A percentile compares a stretch with the other conserved stretches of the same genome.
phyloP scores from a whole-genome alignment of 208 protist genomes.

The Angomonas deanei region DNA sequence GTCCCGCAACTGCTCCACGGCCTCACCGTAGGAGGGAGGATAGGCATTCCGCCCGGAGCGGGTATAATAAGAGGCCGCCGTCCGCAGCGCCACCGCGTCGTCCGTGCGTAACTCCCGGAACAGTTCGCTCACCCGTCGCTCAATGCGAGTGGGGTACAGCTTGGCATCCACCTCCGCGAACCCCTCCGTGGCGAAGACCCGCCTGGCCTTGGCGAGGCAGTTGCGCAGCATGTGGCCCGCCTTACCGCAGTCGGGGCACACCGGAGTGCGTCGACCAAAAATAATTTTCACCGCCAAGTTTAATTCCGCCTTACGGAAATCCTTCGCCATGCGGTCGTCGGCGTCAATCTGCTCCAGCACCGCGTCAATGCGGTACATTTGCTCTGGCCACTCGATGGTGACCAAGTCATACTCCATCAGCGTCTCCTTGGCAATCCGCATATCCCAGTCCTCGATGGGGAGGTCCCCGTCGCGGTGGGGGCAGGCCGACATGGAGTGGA shows the following conservation, averaged over 20 bases:
- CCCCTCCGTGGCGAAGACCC: constrained; percentile 33
- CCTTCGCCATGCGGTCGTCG: constrained; percentile 72
- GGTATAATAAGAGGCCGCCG: constrained; percentile 46
- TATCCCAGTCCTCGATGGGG: constrained; percentile 62
- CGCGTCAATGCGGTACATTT: constrained; percentile 34
- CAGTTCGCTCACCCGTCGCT: constrained; percentile 28
- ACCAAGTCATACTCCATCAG: constrained; percentile 62
- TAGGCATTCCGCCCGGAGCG: constrained; percentile 25
- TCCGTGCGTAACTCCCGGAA: constrained; percentile 8
- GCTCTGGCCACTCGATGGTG: constrained; percentile 34
- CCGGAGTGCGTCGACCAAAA: constrained; percentile 45
- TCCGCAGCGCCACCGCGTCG: constrained; percentile 29
- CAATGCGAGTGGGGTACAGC: constrained; percentile 41
- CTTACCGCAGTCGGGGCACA: constrained; percentile 55
- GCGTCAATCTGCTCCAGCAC: constrained; percentile 62
- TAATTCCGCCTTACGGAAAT: constrained; percentile 79
- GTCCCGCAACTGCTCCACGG: constrained; percentile 67
- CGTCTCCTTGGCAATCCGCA: constrained; percentile 63
- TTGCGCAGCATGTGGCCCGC: constrained; percentile 53
- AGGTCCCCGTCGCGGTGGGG: constrained; percentile 13
- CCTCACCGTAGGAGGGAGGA: constrained; percentile 43
- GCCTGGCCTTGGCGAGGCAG: constrained; percentile 43
- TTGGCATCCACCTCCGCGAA: constrained; percentile 48
- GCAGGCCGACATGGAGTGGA: constrained; percentile 58
- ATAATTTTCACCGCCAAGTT: constrained; percentile 65